Percentiles rank a stretch among this genome's conserved stretches.
Conservation (phyloP, 331 rosid species). For the Stylosanthes scabra region DNA sequence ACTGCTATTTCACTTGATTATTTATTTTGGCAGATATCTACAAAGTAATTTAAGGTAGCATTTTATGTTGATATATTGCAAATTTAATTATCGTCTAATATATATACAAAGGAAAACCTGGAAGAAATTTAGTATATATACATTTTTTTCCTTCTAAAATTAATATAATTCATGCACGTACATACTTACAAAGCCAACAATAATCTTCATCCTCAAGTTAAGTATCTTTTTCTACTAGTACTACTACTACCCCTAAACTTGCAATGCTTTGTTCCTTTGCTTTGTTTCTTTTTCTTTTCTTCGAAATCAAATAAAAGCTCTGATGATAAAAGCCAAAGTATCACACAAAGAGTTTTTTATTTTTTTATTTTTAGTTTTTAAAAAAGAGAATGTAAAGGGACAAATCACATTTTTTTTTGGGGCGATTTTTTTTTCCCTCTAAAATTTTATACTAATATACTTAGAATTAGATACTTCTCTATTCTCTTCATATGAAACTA, state of each 20-base stretch:
- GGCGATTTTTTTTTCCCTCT: neutral
- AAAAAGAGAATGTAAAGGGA: constrained; percentile 25
- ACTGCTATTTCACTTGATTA: too few relatives aligned
- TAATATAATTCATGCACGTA: too few relatives aligned
- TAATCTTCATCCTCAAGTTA: constrained; percentile 41
- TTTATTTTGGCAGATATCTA: too few relatives aligned
- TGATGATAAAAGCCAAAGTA: constrained; percentile 43
- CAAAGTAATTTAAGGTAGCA: too few relatives aligned
- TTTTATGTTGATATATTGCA: too few relatives aligned
- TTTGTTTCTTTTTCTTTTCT: constrained; percentile 36
- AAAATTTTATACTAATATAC: neutral
- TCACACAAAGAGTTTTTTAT: neutral
- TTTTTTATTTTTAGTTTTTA: constrained; percentile 1
- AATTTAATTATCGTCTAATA: too few relatives aligned
- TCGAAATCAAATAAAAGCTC: constrained; percentile 41
- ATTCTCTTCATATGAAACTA: neutral
- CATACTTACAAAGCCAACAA: constrained; percentile 1
- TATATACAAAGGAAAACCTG: too few relatives aligned
- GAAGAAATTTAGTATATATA: too few relatives aligned
- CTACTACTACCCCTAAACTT: neutral
- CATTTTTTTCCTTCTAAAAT: too few relatives aligned
- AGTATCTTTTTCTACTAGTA: constrained; percentile 22
- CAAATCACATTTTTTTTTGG: neutral
- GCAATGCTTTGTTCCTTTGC: constrained; percentile 29
- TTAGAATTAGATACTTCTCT: neutral